Evolutionary conservation across 345 rosid species (phyloP).

Genomic region (Alliaria petiolata): DNA sequence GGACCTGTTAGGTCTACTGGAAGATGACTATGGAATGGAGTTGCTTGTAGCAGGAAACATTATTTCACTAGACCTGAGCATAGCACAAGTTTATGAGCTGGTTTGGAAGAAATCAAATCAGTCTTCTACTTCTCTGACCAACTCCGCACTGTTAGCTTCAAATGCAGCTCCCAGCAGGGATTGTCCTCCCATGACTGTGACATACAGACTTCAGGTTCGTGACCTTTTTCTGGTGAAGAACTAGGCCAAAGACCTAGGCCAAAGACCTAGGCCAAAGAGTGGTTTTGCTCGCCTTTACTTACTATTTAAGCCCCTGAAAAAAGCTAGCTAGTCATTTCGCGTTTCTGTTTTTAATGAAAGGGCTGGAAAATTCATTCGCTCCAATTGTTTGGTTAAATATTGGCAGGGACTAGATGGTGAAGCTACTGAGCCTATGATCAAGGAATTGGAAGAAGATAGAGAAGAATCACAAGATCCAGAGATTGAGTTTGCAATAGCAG

Average conservation of each 20-base stretch:
- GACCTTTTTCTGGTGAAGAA: conserved; percentile 13
- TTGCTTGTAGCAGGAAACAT: conserved; percentile 96
- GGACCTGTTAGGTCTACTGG: conserved; percentile 82
- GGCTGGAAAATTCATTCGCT: conserved; percentile 1
- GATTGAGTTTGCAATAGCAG: conserved; percentile 96
- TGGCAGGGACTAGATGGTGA: conserved; percentile 96
- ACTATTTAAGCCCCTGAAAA: neutral
- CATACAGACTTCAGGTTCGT: conserved; percentile 96
- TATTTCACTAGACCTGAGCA: conserved; percentile 91
- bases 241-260: conserved; percentile 10
- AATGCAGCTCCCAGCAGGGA: conserved; percentile 64
- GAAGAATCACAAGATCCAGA: conserved; percentile 99
- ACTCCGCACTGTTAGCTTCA: conserved; percentile 59
- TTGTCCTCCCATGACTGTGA: conserved; percentile 91
- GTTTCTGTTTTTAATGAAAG: neutral
- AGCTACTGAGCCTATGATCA: conserved; percentile 99
- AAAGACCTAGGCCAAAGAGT: conserved; percentile 10
- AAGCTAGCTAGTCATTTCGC: neutral
- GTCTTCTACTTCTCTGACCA: conserved; percentile 56
- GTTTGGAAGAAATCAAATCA: conserved; percentile 98
- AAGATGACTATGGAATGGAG: conserved; percentile 98
- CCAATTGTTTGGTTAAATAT: conserved; percentile 13
- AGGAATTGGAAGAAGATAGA: conserved; percentile 98
- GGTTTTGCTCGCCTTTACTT: conserved; percentile 2
- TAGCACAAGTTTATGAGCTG: conserved; percentile 96